Percentiles rank a stretch among this genome's conserved stretches.
Evolutionary conservation across 2,329 filamentous ascomycete genomes (phyloP).

Genomic region (Alternaria conjuncta): DNA sequence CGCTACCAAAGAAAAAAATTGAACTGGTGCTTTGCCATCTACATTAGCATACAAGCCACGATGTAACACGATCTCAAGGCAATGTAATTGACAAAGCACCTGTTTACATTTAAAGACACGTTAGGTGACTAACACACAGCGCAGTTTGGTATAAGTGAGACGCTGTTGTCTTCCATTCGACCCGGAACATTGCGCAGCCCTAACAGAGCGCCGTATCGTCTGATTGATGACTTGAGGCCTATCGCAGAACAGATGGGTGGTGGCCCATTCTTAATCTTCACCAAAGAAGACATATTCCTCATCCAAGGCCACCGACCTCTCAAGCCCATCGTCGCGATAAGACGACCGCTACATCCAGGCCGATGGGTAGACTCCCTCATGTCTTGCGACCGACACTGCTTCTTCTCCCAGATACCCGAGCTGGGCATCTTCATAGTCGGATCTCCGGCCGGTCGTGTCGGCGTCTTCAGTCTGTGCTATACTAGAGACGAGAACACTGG

Average conservation of each 20-base stretch:
- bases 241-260: not conserved
- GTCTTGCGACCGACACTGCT: conserved; percentile 62
- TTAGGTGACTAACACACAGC: not conserved
- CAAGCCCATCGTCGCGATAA: conserved; percentile 44
- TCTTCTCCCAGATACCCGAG: conserved; percentile 70
- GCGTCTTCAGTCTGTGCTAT: conserved; percentile 65
- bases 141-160: not conserved
- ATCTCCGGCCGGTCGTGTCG: conserved; percentile 70
- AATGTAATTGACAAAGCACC: too few species aligned
- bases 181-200: not conserved
- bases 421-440: conserved; percentile 72
- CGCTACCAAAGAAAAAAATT: too few species aligned
- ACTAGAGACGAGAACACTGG: conserved; percentile 43
- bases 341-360: conserved; percentile 36
- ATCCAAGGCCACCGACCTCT: conserved; percentile 45
- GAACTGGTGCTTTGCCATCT: too few species aligned
- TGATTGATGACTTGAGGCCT: not conserved
- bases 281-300: conserved; percentile 53
- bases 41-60: too few species aligned
- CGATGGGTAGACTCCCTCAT: not conserved
- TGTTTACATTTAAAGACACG: not conserved
- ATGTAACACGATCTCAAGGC: too few species aligned
- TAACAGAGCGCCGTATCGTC: not conserved
- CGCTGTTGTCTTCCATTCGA: not conserved
- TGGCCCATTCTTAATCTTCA: conserved; percentile 50